A percentile compares a stretch with the other conserved stretches of the same genome.
phyloP scores from a whole-genome alignment of 371 early-diverging fungal genomes.

The Haplosporangium sp. region DNA sequence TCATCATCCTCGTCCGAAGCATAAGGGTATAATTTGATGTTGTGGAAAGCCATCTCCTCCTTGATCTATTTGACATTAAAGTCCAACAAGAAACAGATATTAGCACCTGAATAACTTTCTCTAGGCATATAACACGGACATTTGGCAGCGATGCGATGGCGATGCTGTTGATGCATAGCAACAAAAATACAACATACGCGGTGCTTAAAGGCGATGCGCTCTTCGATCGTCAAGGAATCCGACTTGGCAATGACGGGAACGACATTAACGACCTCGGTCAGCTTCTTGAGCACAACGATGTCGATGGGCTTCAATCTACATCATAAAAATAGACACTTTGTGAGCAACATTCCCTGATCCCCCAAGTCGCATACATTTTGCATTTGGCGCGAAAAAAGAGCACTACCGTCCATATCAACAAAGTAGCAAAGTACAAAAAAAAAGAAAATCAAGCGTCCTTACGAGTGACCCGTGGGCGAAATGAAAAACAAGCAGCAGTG shows the following conservation, averaged over 20 bases:
- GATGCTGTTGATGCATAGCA: not conserved
- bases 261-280: conserved; percentile 80
- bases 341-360: conserved; percentile 4
- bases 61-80: conserved; percentile 64
- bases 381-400: not conserved
- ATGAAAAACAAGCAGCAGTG: conserved; percentile 87
- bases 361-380: not conserved
- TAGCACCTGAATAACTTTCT: not conserved
- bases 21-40: conserved; percentile 91
- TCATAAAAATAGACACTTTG: conserved; percentile 29
- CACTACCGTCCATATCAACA: not conserved
- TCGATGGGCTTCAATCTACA: conserved; percentile 81
- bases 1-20: conserved; percentile 85
- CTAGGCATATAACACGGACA: no score
- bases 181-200: conserved; percentile 59
- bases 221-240: conserved; percentile 85
- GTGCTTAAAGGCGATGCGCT: conserved; percentile 78
- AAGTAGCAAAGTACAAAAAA: not conserved
- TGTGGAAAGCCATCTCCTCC: conserved; percentile 93
- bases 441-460: conserved; percentile 27
- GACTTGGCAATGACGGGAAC: conserved; percentile 91
- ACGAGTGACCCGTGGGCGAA: conserved; percentile 80
- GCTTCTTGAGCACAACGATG: conserved; percentile 77
- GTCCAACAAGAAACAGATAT: conserved; percentile 2
- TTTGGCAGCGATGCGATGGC: no score